Base-by-base conservation (phyloP, 2,329 filamentous ascomycete species). In the Sporothrix mexicana region DNA sequence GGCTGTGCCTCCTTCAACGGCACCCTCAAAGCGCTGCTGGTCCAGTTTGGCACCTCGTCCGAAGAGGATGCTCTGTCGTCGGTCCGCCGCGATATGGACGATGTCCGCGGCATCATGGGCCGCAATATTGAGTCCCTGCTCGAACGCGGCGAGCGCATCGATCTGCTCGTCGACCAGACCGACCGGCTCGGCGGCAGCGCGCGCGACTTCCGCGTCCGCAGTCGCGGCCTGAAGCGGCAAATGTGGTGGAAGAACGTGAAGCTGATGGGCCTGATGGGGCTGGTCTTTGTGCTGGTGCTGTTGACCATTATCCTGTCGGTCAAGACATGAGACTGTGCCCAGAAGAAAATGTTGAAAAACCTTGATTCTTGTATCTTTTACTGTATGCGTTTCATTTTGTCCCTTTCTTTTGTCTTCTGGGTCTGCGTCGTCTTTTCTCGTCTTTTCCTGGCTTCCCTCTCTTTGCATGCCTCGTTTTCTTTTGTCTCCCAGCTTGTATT, bases 221-320 rank as follows among this genome's bases (percentile, higher is more conserved):
- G 93, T 80, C 86, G 94, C 36, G 94, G 94, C 0, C 82, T 99
- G 77, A 93, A 96, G 84, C 88, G 97, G 79, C 88, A 92, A 82
- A 98, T 99, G 96, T 99, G 96, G 96, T 98, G 95, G 95, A 98
- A 98, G 90, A 98, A 99, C 81, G 88, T 97, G 62, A 97, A 97
- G 85, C 83, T 99, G 77, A 97, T 98, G 94, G 91, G 89, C 7
- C 82, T 99, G 77, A 79, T 95, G 74, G 85, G 82, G 3, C 79
- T 98, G 61, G 93, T 95, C 1, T 82, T 96, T 36, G 79, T 85
- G 61, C 79, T 90, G 75, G 88, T 90, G 76, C 77, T 90, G 62
- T 77, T 88, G 76, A 84, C 85, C n/a, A 86, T 89, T 73, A 82
- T 88, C 41, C 83, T 89, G 73, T 83, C 86, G 2, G 79, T 86